Base-by-base conservation (phyloP, 2,329 filamentous ascomycete species). In the Cladosporium sp. region DNA sequence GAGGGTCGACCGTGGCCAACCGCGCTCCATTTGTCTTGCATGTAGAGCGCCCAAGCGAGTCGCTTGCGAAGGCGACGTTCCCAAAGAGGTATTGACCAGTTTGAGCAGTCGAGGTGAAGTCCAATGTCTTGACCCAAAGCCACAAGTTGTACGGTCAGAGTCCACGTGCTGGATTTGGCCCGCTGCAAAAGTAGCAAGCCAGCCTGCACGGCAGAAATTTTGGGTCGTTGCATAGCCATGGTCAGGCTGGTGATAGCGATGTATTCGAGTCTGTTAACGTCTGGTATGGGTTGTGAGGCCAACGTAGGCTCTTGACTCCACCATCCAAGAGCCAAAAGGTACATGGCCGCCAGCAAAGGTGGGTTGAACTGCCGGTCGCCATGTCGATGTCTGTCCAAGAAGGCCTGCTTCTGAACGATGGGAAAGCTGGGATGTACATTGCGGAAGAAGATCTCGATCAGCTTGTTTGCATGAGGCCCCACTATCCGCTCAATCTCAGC, bases 11-110 rank as follows among this genome's bases (percentile, higher is more conserved):
- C 89, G 62, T 95, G 88, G 19, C 93, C 84, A 15, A 95, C 75
- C 1, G 89, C 85, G 13, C 87, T 88, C 90, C 90, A 95, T 68
- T 88, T 95, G 69, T 96, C 91, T 70, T 96, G 89, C 85, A 95
- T 92, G 66, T 93, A 95, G 45, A 95, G 70, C 2, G 88, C 90
- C 90, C 91, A 96, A 1, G 89, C 89, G 37, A 96, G 79, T 43
- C 91, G 82, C 66, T 92, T 93, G 54, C 91, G 80, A 52, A 96
- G 68, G 0, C 89, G 87, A 59, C 87, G 86, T 68, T 96, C 90
- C 89, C 90, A 96, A 0, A 79, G 78, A 22, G 90, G 88, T 48
- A 96, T 92, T 55, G 88, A 88, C 91, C 91, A 96, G 47, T 77
- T 76, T 4, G 85, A 82, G 71, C 89, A 95, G 69, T 96, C 89